phyloP scores from a whole-genome alignment of 805 yeast genomes.

The Metschnikowia proteae region DNA sequence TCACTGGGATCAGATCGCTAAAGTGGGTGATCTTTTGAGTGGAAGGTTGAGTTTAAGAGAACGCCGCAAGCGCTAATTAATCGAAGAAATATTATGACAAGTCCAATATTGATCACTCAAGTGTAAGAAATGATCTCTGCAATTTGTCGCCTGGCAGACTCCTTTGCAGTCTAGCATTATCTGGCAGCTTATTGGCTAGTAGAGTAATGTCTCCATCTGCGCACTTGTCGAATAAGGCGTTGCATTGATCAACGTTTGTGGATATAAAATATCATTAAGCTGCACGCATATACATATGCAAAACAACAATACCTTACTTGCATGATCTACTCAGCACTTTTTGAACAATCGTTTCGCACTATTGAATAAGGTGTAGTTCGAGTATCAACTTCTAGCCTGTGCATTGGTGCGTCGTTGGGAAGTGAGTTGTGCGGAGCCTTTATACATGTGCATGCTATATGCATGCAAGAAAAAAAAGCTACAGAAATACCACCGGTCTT shows the following conservation, averaged over 20 bases:
- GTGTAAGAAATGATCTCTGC: not conserved
- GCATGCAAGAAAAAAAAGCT: conserved; percentile 3
- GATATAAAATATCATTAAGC: not conserved
- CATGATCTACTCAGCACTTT: too few relatives aligned
- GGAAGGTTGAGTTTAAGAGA: conserved; percentile 53
- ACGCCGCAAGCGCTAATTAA: conserved; percentile 12
- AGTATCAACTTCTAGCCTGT: not conserved
- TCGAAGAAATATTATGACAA: not conserved
- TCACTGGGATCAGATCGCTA: conserved; percentile 64
- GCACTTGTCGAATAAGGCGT: too few relatives aligned
- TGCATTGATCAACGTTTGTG: too few relatives aligned
- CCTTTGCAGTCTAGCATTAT: not conserved
- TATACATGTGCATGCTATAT: not conserved
- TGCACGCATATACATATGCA: not conserved
- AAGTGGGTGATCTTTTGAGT: conserved; percentile 64
- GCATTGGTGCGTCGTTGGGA: not conserved
- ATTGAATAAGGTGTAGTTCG: not conserved
- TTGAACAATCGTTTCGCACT: too few relatives aligned
- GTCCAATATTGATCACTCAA: not conserved
- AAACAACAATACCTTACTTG: not conserved
- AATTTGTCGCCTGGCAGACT: not conserved
- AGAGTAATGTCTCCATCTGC: too few relatives aligned
- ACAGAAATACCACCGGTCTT: not conserved
- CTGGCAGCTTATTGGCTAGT: not conserved
- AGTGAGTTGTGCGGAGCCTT: not conserved